A percentile compares a stretch with the other conserved stretches of the same genome.
Evolutionary conservation across 805 yeast genomes (phyloP).

Genomic region (Lipomyces anomalus): DNA sequence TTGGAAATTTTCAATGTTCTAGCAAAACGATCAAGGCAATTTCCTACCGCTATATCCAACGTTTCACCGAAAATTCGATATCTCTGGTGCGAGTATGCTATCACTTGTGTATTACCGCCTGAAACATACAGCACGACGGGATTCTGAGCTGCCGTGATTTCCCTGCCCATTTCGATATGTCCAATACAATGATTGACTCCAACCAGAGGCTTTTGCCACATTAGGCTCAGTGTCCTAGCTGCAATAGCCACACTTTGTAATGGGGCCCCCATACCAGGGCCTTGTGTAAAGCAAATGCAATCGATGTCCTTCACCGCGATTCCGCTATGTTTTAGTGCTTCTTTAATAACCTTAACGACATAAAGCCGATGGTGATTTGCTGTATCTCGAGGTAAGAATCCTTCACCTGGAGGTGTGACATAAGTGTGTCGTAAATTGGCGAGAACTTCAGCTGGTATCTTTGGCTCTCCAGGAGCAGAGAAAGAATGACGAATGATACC

Average conservation of each 20-base stretch:
- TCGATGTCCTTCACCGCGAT: conserved; percentile 37
- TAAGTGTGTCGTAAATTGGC: conserved; percentile 94
- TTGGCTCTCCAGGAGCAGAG: conserved; percentile 45
- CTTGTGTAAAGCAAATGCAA: conserved; percentile 86
- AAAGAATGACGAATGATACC: conserved; percentile 76
- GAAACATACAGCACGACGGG: conserved; percentile 96
- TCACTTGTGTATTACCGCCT: conserved; percentile 98
- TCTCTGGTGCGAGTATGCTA: conserved; percentile 89
- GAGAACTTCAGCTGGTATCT: conserved; percentile 54
- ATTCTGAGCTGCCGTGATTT: conserved; percentile 94
- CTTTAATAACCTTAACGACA: conserved; percentile 73
- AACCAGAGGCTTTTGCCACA: conserved; percentile 79
- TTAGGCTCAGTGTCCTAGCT: conserved; percentile 74
- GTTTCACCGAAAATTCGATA: conserved; percentile 99
- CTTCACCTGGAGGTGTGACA: conserved; percentile 96
- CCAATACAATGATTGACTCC: conserved; percentile 98
- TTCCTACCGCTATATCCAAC: conserved; percentile 94
- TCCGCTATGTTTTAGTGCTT: conserved; percentile 58
- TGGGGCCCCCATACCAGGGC: conserved; percentile 99
- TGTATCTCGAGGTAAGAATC: conserved; percentile 92
- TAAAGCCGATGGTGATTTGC: conserved; percentile 95
- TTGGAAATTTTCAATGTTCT: conserved; percentile 82
- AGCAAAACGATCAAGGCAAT: conserved; percentile 94
- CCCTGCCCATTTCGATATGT: conserved; percentile 98
- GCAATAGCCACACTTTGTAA: conserved; percentile 87